phyloP scores from a whole-genome alignment of 2,329 filamentous ascomycete species.

The Grosmannia clavigera region DNA sequence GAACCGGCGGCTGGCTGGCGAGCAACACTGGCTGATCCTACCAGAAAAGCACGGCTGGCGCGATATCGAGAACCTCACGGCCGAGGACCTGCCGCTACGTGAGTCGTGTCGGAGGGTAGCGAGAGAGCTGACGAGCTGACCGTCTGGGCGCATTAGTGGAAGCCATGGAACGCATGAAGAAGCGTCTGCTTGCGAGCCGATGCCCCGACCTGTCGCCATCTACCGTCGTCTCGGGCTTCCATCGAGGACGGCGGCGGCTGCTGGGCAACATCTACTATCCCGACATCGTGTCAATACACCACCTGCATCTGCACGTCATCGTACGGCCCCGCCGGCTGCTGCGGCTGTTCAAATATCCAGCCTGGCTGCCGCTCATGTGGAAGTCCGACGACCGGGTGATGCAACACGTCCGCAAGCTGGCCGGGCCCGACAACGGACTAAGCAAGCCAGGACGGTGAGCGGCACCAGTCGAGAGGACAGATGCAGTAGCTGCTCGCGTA shows the following conservation, averaged over 20 bases:
- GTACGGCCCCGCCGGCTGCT: not conserved
- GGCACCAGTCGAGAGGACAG: no score
- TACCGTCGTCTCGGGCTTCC: not conserved
- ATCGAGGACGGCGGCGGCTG: not conserved
- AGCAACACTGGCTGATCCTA: not conserved
- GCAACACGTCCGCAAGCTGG: not conserved
- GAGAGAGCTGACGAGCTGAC: not conserved
- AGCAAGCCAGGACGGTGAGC: no score
- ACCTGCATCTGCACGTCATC: not conserved
- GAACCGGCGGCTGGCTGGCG: not conserved
- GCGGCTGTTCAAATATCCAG: not conserved
- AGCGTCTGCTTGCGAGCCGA: not conserved
- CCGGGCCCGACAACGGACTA: not conserved
- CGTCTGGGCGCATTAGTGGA: not conserved
- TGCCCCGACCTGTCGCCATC: not conserved
- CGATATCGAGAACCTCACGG: not conserved
- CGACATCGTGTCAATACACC: not conserved
- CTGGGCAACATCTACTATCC: not conserved
- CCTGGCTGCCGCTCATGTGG: not conserved
- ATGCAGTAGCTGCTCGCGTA: no score
- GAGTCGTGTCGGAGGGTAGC: not conserved
- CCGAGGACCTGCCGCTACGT: not conserved
- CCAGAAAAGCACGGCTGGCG: not conserved
- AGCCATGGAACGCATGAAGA: not conserved
- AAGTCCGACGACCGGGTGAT: not conserved